Percentiles rank a stretch among this genome's conserved stretches.
Conservation (phyloP, 179 eudicot genomes). For the Amaranthus tricolor region DNA sequence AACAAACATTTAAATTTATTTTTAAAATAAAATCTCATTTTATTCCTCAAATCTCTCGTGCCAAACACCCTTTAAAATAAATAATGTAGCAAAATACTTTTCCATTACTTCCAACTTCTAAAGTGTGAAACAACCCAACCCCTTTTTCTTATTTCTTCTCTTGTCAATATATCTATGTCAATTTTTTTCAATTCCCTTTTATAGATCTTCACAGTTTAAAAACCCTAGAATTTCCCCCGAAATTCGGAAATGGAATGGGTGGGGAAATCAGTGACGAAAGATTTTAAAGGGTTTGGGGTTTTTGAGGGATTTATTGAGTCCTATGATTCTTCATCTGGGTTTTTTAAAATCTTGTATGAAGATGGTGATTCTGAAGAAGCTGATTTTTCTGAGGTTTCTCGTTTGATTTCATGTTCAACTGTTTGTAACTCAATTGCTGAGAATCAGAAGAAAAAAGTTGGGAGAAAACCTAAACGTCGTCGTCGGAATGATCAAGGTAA, state of each 20-base stretch:
- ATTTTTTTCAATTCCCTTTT: not conserved
- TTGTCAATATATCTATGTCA: slow-evolving; percentile 9
- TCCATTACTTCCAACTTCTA: slow-evolving; percentile 1
- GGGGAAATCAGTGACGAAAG: slow-evolving; percentile 60
- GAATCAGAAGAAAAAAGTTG: slow-evolving; percentile 23
- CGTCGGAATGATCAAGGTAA: slow-evolving; percentile 55
- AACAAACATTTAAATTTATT: too few species aligned
- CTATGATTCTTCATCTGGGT: slow-evolving; percentile 53
- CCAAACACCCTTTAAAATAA: too few species aligned
- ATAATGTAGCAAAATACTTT: not conserved
- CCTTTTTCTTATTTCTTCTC: not conserved
- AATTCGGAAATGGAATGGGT: slow-evolving; percentile 52
- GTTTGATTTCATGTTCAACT: slow-evolving; percentile 17
- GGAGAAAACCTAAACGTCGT: slow-evolving; percentile 45
- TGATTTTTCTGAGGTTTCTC: slow-evolving; percentile 33
- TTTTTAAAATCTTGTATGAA: slow-evolving; percentile 50
- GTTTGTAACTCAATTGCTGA: slow-evolving; percentile 10
- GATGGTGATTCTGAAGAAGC: slow-evolving; percentile 68
- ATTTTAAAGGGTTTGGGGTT: slow-evolving; percentile 51
- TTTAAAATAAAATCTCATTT: too few species aligned
- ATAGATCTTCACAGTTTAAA: slow-evolving; percentile 9
- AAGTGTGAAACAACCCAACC: slow-evolving; percentile 12
- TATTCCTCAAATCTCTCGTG: too few species aligned
- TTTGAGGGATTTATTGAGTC: slow-evolving; percentile 51
- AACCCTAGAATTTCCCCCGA: slow-evolving; percentile 29